Base-by-base conservation (phyloP, 2,329 filamentous ascomycete genomes). In the Talaromyces sp. region DNA sequence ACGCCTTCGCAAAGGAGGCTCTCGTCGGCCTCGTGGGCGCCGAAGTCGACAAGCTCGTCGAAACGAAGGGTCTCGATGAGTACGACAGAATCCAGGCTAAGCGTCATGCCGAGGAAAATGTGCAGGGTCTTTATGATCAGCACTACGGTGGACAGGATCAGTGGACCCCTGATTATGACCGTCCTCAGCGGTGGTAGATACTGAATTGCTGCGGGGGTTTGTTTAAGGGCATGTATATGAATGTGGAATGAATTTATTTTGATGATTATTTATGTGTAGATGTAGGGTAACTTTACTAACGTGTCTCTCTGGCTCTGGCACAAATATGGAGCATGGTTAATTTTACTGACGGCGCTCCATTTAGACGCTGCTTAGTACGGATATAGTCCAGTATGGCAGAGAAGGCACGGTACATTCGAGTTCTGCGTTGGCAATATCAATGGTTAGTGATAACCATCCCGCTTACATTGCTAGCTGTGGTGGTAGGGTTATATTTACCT, bases 1-100 rank as follows among this genome's bases (percentile, higher is more conserved):
- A 93, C 77, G 77, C 76, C 41, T 87, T 90, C 67, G 89, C 89
- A 70, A 93, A 93, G 79, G 89, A 92, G 77, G 71, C 88, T 45
- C 74, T 93, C 33, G 87, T 82, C 15, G 88, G 85, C 60, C 78
- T 92, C 57, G 89, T 86, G 28, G 88, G 84, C 50, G 87, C 83
- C 61, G 88, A 91, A 75, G 81, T 90, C 67, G 89, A 93, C 78
- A 88, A 86, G 75, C 81, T 92, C 33, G 80, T 83, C 66, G 89
- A 88, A 79, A 85, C 82, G 65, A 87, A 86, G 79, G 85, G 85
- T n/a, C 72, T 84, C 63, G 81, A 87, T 71, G 78, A 77, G 60
- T 65, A 81, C 60, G 83, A 87, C 73, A 73, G 75, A 61, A 78
- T 85, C 71, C 76, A 78, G 71, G 83, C 84, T 59, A 82, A 83